Base-by-base conservation (phyloP, 1,284 basidiomycete species). In the Ganoderma lingzhi region DNA sequence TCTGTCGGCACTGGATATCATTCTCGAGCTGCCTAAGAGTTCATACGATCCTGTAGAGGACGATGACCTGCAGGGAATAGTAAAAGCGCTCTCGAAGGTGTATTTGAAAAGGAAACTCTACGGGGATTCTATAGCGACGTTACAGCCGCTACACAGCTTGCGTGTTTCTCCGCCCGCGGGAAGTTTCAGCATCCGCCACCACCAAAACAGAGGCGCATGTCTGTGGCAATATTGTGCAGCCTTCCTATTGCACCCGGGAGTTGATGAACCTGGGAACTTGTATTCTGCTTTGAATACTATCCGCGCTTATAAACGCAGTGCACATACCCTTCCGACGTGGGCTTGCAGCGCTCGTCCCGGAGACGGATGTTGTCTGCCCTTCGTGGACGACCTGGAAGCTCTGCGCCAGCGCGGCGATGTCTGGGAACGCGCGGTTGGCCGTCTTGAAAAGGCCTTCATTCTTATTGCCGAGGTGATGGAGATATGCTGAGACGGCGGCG, bases 271-370 rank as follows among this genome's bases (percentile, higher is more conserved):
- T 8, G 23, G 23, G 12, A 28, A 14, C 23, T n/a, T 28, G 12
- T 5, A 3, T 23, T 51, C n/a, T 12, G 23, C 23, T 51, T 3
- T 51, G 10, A 51, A 51, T 51, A 19, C 42, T 23, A 51, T 51
- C 23, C 48, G 23, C 23, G 23, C 45, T 48, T 6, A 23, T 19
- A 23, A 48, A 51, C n/a, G 48, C 23, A 14, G 23, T 12, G 48
- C 23, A 51, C 74, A 23, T 56, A 74, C 6, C 82, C 83, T 32
- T 28, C 1, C 6, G 76, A 74, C 6, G 82, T 23, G 89, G 88
- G 19, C 84, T 77, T 6, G 87, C 84, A 8, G 74, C 82, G 76
- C 74, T 84, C 78, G 76, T 82, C 78, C 84, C 87, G 30, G 84
- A 87, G 37, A 88, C 87, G 63, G 82, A 81, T 48, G 81, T 82